Conservation (phyloP, 1,284 basidiomycete genomes). For the Kwoniella shivajii region DNA sequence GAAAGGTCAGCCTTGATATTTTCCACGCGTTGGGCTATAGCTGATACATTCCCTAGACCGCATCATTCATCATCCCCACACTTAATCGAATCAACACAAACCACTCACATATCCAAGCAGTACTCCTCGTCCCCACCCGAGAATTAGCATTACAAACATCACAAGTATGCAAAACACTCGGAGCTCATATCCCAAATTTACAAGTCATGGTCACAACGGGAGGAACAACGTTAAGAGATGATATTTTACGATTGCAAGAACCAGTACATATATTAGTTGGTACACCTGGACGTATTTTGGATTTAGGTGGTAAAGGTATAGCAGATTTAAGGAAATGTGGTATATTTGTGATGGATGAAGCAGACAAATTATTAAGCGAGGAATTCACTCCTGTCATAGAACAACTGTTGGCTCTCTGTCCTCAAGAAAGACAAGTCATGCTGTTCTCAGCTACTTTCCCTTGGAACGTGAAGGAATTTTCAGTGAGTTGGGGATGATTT, state of each 20-base stretch:
- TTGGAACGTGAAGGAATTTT: conserved; percentile 98
- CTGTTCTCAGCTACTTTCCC: conserved; percentile 99
- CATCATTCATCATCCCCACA: conserved; percentile 96
- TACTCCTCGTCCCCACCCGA: conserved; percentile 90
- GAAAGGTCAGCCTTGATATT: conserved; percentile 37
- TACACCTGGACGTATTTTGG: conserved; percentile 93
- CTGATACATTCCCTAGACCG: conserved; percentile 64
- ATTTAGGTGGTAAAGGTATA: conserved; percentile 89
- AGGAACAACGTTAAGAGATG: conserved; percentile 96
- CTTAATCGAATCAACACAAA: conserved; percentile 88
- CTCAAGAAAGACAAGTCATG: conserved; percentile 92
- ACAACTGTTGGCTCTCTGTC: conserved; percentile 84
- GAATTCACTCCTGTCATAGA: conserved; percentile 99
- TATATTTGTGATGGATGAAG: conserved; percentile 99
- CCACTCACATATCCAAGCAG: conserved; percentile 89
- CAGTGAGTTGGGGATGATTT: conserved; percentile 62
- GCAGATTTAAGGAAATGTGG: conserved; percentile 93
- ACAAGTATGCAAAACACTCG: conserved; percentile 95
- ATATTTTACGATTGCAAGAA: conserved; percentile 90
- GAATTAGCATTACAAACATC: conserved; percentile 94
- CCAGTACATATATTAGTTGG: conserved; percentile 94
- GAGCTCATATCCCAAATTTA: conserved; percentile 84
- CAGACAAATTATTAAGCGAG: conserved; percentile 94
- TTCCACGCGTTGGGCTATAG: neutral
- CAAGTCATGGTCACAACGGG: conserved; percentile 99